Conservation (phyloP, 2,329 filamentous ascomycete species). For the Ophiostoma piceae region DNA sequence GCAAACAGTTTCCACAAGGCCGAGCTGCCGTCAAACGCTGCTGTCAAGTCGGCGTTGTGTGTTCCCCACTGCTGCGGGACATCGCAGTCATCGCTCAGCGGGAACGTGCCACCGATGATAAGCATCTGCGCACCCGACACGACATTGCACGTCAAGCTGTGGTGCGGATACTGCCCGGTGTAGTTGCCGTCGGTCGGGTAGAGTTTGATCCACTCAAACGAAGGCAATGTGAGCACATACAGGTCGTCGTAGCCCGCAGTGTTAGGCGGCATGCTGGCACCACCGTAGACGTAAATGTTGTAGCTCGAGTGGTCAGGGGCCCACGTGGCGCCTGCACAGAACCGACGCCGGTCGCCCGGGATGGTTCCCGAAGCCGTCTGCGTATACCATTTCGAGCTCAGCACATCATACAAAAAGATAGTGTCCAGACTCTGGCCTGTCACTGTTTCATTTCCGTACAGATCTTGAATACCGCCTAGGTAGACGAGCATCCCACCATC, state of each 20-base stretch:
- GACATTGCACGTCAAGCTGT: constrained; percentile 55
- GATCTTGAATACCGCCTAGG: constrained; percentile 54
- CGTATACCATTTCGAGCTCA: constrained; percentile 54
- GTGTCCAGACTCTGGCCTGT: constrained; percentile 43
- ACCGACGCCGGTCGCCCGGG: constrained; percentile 50
- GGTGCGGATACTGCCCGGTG: constrained; percentile 43
- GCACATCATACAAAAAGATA: constrained; percentile 57
- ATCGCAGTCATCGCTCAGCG: constrained; percentile 47
- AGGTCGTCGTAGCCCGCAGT: constrained; percentile 55
- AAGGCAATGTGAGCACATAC: constrained; percentile 57
- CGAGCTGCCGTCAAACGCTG: constrained; percentile 41
- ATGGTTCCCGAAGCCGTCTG: constrained; percentile 52
- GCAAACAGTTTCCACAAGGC: constrained; percentile 52
- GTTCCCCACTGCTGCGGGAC: constrained; percentile 48
- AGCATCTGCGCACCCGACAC: constrained; percentile 55
- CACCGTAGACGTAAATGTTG: constrained; percentile 63
- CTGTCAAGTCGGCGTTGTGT: constrained; percentile 52
- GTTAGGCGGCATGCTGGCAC: constrained; percentile 44
- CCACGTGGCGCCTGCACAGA: constrained; percentile 58
- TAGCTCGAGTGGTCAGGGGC: constrained; percentile 56
- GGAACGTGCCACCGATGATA: constrained; percentile 57
- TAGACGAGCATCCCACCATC: constrained; percentile 57
- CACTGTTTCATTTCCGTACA: constrained; percentile 44
- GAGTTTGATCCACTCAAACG: constrained; percentile 59
- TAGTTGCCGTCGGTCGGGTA: constrained; percentile 40